A percentile compares a stretch with the other conserved stretches of the same genome.
These are phyloP conservation scores for Cucurbita moschata DNA, from an alignment of 306 rosid species.

Conservation along the genomic window DNA sequence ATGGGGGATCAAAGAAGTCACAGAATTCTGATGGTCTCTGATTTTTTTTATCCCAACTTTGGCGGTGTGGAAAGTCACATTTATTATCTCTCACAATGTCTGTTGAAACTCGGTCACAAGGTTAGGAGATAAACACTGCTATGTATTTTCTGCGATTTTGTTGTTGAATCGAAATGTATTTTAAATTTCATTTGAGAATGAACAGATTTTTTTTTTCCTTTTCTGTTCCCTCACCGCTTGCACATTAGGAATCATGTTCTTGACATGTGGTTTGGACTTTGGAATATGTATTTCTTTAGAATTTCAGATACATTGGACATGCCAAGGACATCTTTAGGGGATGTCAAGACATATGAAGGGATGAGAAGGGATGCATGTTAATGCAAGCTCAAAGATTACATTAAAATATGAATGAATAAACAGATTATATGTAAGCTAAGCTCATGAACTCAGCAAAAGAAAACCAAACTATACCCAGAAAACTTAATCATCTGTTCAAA, in stretches of 20 bases:
- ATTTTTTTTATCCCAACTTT: conserved; percentile 87
- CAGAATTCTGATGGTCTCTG: conserved; percentile 70
- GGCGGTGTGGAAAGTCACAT: conserved; percentile 90
- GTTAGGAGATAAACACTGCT: conserved; percentile 20
- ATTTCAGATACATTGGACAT: not conserved
- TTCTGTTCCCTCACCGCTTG: not conserved
- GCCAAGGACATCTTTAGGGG: not conserved
- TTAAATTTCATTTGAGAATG: not conserved
- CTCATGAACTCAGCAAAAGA: not conserved
- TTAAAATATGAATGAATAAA: not conserved
- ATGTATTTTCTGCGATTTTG: not conserved
- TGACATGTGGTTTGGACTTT: not conserved
- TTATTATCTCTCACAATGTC: conserved; percentile 72
- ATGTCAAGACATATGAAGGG: not conserved
- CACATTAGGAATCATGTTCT: not conserved
- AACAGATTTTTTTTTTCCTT: not conserved
- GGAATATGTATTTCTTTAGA: not conserved
- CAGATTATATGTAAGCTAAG: not conserved
- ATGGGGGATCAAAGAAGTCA: conserved; percentile 46
- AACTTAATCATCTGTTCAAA: not conserved
- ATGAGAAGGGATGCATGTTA: not conserved
- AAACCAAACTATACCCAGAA: not conserved
- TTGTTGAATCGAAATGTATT: not conserved
- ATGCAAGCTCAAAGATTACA: not conserved
- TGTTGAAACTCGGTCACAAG: conserved; percentile 88